Conservation (phyloP, 129 eudicot genomes). For the Kitagawia praeruptora region DNA sequence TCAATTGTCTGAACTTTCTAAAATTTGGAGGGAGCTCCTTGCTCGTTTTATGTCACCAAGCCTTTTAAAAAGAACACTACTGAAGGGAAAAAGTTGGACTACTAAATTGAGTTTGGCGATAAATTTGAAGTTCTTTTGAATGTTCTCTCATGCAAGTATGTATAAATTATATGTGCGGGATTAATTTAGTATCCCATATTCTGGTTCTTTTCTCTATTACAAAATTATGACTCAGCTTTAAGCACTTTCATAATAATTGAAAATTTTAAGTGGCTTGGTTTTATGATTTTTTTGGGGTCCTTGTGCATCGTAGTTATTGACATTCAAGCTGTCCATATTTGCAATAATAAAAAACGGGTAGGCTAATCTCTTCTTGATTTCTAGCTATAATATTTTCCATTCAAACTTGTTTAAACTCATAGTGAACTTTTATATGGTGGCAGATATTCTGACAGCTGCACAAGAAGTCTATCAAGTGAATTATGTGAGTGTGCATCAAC, state of each 20-base stretch:
- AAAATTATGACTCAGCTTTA: background rate
- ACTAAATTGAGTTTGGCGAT: background rate
- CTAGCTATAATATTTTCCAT: background rate
- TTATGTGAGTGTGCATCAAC: slow-evolving; percentile 43
- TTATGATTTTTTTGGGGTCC: background rate
- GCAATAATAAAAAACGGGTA: background rate
- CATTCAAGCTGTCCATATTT: background rate
- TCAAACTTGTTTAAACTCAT: slow-evolving; percentile 4
- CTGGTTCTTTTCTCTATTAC: background rate
- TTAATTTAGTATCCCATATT: background rate
- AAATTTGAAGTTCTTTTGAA: background rate
- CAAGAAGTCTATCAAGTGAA: slow-evolving; percentile 67
- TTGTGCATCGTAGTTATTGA: background rate
- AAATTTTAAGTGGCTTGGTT: background rate
- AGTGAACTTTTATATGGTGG: slow-evolving; percentile 19
- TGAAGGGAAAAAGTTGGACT: background rate
- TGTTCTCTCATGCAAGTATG: background rate
- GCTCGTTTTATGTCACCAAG: background rate
- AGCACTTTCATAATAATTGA: background rate
- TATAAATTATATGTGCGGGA: background rate
- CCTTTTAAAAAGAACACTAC: background rate
- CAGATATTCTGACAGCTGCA: slow-evolving; percentile 88
- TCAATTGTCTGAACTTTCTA: background rate
- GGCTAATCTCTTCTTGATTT: background rate
- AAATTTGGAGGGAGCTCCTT: background rate